A percentile compares a stretch with the other conserved stretches of the same genome.
These are phyloP conservation scores for Monosporascus sp. DNA, from an alignment of 2,329 filamentous ascomycete genomes.

Conservation along the genomic window DNA sequence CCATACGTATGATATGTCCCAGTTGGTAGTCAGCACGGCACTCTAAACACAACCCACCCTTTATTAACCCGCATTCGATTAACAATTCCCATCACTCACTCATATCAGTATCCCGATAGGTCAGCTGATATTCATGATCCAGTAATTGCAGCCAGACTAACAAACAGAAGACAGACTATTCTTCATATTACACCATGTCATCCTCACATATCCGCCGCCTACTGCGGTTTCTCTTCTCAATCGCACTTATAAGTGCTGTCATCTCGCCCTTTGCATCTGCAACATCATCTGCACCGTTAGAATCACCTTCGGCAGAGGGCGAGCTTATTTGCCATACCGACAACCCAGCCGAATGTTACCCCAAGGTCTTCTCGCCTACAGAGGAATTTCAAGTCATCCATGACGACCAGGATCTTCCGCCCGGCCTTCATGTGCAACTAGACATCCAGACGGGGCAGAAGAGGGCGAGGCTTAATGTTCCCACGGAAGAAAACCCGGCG, in stretches of 20 bases:
- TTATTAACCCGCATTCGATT: background rate
- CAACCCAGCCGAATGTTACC: slow-evolving; percentile 59
- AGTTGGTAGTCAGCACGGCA: background rate
- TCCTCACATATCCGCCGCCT: slow-evolving; percentile 7
- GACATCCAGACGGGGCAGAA: slow-evolving; percentile 59
- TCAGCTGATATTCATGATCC: no score
- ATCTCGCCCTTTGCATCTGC: slow-evolving; percentile 19
- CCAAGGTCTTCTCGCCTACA: slow-evolving; percentile 57
- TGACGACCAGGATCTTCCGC: slow-evolving; percentile 60
- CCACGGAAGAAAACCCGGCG: slow-evolving; percentile 41
- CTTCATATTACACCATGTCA: slow-evolving; percentile 12
- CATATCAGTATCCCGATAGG: no score
- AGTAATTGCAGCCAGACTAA: no score
- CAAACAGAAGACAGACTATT: background rate
- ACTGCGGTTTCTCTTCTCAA: slow-evolving; percentile 8
- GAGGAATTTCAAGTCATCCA: slow-evolving; percentile 59
- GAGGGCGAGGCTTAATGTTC: slow-evolving; percentile 62
- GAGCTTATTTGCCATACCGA: slow-evolving; percentile 62
- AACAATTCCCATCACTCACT: background rate
- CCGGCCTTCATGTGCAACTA: slow-evolving; percentile 61
- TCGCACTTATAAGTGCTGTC: slow-evolving; percentile 11
- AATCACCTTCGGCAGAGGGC: slow-evolving; percentile 33
- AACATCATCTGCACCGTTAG: slow-evolving; percentile 26
- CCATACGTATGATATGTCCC: background rate
- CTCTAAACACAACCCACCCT: background rate